Evolutionary conservation across 78 protist genomes (phyloP).

Genomic region (Ministeria vibrans): DNA sequence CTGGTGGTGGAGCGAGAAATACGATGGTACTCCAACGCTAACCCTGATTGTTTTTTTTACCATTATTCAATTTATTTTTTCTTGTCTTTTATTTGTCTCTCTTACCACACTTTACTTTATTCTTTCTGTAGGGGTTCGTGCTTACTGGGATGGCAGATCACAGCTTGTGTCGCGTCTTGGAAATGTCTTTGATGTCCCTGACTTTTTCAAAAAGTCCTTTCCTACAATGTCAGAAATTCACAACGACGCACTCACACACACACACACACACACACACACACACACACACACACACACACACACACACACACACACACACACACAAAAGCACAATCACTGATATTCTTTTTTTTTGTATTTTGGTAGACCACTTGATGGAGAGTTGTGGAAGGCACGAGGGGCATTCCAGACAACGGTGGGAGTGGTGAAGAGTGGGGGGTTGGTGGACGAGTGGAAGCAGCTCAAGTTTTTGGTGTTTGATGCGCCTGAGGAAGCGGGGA

Average conservation of each 20-base stretch:
- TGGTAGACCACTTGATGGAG: constrained; percentile 34
- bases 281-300: background rate
- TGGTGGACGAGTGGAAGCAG: background rate
- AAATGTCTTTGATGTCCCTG: constrained; percentile 28
- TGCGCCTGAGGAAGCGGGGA: background rate
- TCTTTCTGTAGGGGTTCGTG: constrained; percentile 60
- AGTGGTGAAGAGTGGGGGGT: background rate
- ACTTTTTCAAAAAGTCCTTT: constrained; percentile 7
- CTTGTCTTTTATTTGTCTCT: too few relatives aligned
- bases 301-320: background rate
- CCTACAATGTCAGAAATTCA: background rate
- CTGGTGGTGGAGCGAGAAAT: too few relatives aligned
- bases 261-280: background rate
- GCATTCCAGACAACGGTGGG: constrained; percentile 6
- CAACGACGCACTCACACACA: background rate
- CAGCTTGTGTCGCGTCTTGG: constrained; percentile 31
- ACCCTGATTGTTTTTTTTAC: too few relatives aligned
- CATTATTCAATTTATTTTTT: too few relatives aligned
- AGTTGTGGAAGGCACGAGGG: constrained; percentile 20
- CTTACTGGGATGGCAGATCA: constrained; percentile 46
- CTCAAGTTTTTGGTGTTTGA: constrained; percentile 34
- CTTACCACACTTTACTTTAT: too few relatives aligned
- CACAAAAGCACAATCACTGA: background rate
- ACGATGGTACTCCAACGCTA: too few relatives aligned
- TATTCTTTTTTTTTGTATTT: too few relatives aligned